Evolutionary conservation across 2,329 filamentous ascomycete genomes (phyloP).

Genomic region (Neocatenulostroma microsporum): DNA sequence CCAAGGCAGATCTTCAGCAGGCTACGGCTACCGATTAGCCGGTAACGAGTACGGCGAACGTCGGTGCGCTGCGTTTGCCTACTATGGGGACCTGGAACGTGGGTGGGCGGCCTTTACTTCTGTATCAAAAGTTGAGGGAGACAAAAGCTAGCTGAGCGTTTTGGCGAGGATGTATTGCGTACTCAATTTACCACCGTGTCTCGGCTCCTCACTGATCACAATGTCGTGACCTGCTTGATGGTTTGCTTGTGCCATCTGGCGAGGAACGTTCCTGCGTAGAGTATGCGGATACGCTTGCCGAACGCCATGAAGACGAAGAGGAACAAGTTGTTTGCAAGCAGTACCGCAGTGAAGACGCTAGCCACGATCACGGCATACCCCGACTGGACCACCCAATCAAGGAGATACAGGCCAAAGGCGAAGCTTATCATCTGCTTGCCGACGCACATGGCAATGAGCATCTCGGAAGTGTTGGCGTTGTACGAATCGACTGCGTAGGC

Average conservation of each 20-base stretch:
- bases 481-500: constrained; percentile 56
- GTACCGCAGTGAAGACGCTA: constrained; percentile 28
- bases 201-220: no score
- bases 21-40: background rate
- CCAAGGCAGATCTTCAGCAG: background rate
- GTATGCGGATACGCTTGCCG: constrained; percentile 28
- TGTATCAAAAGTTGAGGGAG: background rate
- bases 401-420: constrained; percentile 27
- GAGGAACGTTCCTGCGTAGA: constrained; percentile 27
- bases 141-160: constrained; percentile 1
- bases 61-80: no score
- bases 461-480: constrained; percentile 52
- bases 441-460: constrained; percentile 44
- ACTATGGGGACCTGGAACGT: no score
- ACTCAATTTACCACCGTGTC: no score
- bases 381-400: constrained; percentile 29
- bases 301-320: constrained; percentile 29
- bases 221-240: constrained; percentile 15
- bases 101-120: background rate
- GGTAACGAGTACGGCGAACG: background rate
- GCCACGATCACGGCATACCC: constrained; percentile 31
- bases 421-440: constrained; percentile 33
- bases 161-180: no score
- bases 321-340: constrained; percentile 29
- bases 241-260: constrained; percentile 25